Conservation (phyloP, 164 flowering plant genomes). For the Chloranthus sessilifolius region DNA sequence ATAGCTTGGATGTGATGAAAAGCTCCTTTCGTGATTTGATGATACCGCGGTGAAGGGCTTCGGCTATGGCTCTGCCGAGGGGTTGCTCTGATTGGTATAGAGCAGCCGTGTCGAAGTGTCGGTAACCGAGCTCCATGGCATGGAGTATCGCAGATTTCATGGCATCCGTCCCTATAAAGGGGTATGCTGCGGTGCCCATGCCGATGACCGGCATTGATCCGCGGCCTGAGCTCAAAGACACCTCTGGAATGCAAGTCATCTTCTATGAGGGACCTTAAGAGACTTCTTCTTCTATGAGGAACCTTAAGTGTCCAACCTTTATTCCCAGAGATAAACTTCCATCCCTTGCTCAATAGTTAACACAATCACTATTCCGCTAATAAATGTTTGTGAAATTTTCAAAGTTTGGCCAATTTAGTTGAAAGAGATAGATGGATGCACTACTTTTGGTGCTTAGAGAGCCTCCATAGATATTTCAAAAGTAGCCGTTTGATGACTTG, state of each 20-base stretch:
- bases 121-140: constrained; percentile 26
- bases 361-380: too few species aligned
- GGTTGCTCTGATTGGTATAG: constrained; percentile 17
- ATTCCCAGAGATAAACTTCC: too few species aligned
- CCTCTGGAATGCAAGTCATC: constrained; percentile 3
- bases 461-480: too few species aligned
- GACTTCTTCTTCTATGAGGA: too few species aligned
- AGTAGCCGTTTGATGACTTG: too few species aligned
- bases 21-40: constrained; percentile 23
- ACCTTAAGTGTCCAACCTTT: too few species aligned
- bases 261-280: too few species aligned
- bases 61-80: constrained; percentile 26
- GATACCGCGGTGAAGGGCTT: constrained; percentile 24
- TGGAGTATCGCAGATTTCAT: constrained; percentile 5
- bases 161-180: not conserved
- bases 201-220: constrained; percentile 19
- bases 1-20: constrained; percentile 27
- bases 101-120: constrained; percentile 26
- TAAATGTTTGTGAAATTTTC: too few species aligned
- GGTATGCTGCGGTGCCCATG: constrained; percentile 16
- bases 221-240: constrained; percentile 13
- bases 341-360: too few species aligned
- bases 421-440: too few species aligned
- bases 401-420: too few species aligned
- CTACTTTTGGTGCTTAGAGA: too few species aligned